Evolutionary conservation across 768 basidiomycete genomes (phyloP).

Genomic region (Tubosaeta sp.): DNA sequence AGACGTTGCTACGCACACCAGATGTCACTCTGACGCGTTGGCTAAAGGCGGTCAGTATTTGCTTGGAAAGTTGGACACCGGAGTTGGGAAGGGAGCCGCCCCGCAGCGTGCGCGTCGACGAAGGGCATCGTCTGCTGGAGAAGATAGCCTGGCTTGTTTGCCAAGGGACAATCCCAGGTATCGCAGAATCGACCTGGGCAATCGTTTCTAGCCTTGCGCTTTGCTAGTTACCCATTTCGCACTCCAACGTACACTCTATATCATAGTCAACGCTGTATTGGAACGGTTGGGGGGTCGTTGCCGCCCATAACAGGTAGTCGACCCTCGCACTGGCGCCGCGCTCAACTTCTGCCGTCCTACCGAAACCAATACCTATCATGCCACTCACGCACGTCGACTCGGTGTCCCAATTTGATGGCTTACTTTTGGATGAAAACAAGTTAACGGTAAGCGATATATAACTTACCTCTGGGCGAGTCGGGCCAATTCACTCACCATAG

Average conservation of each 20-base stretch:
- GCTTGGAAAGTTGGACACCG: constrained; percentile 3
- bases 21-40: constrained; percentile 23
- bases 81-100: not conserved
- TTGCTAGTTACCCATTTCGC: not conserved
- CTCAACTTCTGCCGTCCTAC: not conserved
- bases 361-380: constrained; percentile 32
- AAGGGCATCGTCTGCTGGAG: constrained; percentile 47
- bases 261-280: no score
- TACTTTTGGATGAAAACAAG: constrained; percentile 59
- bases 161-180: not conserved
- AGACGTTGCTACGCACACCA: constrained; percentile 9
- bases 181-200: not conserved
- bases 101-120: constrained; percentile 30
- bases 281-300: no score
- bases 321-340: not conserved
- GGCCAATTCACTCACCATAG: constrained; percentile 31
- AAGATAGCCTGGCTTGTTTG: constrained; percentile 21
- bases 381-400: constrained; percentile 62
- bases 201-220: not conserved
- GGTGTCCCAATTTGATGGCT: constrained; percentile 55
- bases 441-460: constrained; percentile 46
- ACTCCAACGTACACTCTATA: not conserved
- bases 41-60: constrained; percentile 13
- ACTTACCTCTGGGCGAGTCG: not conserved
- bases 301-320: not conserved